Evolutionary conservation across 225 moss, liverwort and hornwort genomes (phyloP), one percentile per base, ranked within the genome.

Genomic region (Sphagnum tenellum): DNA sequence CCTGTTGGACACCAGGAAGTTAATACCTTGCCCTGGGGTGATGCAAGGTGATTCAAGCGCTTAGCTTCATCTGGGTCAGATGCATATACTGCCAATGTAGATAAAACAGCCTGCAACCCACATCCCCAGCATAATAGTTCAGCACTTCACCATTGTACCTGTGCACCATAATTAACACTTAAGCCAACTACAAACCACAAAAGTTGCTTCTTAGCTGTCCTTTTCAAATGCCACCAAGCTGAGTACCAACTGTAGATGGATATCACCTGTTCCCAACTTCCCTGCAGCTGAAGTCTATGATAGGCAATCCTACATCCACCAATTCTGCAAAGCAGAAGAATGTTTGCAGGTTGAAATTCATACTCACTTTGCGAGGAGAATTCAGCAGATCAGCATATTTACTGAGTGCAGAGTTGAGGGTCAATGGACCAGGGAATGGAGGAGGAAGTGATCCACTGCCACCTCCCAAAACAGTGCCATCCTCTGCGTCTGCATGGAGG

Each of bases 311-410:
- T 29, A 29, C 1, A 29, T 29, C 29, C 29, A 29, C 29, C 29
- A 29, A 29, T 29, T 29, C 29, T 29, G 29, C 29, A 29, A 29
- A 29, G 29, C 29, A 29, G 29, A 29, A 29, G 29, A 29, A 29
- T 29, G 29, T 29, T 29, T 29, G 29, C 29, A 29, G 29, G 29
- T 29, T 29, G 29, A 29, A 29, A 29, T 29, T 29, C 29, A 29
- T 47, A 61, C 47, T 61, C 46, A 61, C 61, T 48, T 84, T 84
- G 5, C 84, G 75, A 5, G 96, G 96, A 5, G 85, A 71, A 45
- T 78, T 90, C 0, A 92, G 70, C 68, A 98, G 55, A 69, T 98
- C 96, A 0, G 96, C 72, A 49, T 90, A 90, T 5, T 85, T 90
- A 2, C 90, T 79, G 5, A 98, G 74, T 2, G 96, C 92, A 0